A percentile compares a stretch with the other conserved stretches of the same genome.
Conservation (phyloP, 257 asterid species). For the Lavandula angustifolia region DNA sequence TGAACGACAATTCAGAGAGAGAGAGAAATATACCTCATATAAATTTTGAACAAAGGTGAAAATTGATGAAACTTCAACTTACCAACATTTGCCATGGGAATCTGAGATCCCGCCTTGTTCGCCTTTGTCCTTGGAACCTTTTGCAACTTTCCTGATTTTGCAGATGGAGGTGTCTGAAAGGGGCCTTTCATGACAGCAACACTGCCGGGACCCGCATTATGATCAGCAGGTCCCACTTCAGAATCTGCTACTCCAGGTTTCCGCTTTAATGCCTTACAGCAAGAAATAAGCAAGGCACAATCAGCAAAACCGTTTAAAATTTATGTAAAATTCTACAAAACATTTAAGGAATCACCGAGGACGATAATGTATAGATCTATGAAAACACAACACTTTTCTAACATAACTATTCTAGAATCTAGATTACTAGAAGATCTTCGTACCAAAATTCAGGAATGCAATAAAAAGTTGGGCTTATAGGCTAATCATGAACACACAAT, state of each 20-base stretch:
- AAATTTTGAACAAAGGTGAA: slow-evolving; percentile 7
- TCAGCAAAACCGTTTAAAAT: slow-evolving; percentile 26
- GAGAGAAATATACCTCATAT: not conserved
- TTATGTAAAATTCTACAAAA: slow-evolving; percentile 1
- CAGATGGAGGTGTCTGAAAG: slow-evolving; percentile 65
- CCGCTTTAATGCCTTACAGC: slow-evolving; percentile 62
- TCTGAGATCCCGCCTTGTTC: too few species aligned
- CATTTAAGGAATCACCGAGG: slow-evolving; percentile 22
- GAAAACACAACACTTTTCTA: slow-evolving; percentile 10
- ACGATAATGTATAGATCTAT: not conserved
- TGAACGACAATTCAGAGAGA: slow-evolving; percentile 10
- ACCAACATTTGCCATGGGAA: too few species aligned
- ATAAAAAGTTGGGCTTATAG: not conserved
- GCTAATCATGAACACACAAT: not conserved
- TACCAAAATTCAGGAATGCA: not conserved
- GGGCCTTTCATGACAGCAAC: slow-evolving; percentile 38
- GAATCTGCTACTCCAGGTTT: slow-evolving; percentile 49
- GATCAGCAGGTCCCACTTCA: slow-evolving; percentile 52
- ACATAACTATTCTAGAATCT: not conserved
- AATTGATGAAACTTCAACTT: not conserved
- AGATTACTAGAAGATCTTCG: slow-evolving; percentile 2
- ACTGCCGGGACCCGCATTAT: slow-evolving; percentile 46
- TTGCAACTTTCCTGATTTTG: slow-evolving; percentile 71
- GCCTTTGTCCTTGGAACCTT: slow-evolving; percentile 44
- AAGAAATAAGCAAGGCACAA: slow-evolving; percentile 31